Evolutionary conservation across 306 rosid species (phyloP), one percentile per base, ranked within the genome.

Genomic region (Citrullus amarus): DNA sequence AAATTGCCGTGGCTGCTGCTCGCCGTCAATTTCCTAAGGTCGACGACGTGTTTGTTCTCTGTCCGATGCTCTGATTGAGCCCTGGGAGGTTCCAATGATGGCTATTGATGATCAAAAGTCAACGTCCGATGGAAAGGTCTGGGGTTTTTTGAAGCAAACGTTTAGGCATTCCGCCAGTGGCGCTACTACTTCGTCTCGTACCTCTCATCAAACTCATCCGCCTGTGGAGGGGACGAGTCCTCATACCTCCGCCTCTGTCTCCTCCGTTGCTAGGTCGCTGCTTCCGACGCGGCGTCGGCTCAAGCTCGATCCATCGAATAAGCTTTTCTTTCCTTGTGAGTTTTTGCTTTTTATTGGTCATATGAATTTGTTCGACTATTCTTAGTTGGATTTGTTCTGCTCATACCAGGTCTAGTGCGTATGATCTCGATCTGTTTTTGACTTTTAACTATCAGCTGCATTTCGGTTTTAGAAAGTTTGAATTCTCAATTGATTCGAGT

Each of bases 321-420:
- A 96, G 85, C 99, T 96, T 63, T 96, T 86, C 86, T 96, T 96
- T 71, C 99, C 99, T 73, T 92, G 99, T 96, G 85, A 55, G 92
- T 81, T 7, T 32, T 16, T 18, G 4, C 30, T 17, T 43, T 76
- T n/a, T 25, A 20, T 41, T 76, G 2, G 18, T 54, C 12, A 0
- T n/a, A 48, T 69, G 30, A 1, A 30, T 8, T 41, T 72, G n/a
- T 9, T 17, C 50, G 32, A 55, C 1, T 25, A 10, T 6, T 30
- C 39, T 9, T 20, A 30, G 58, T 39, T 30, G 14, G 8, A 30
- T 44, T 53, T 57, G 30, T 57, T 78, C 79, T 70, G 12, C 59
- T 9, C n/a, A 44, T 57, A 76, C 77, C 44, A n/a, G 17, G 30
- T 22, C 25, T 82, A 76, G 38, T 18, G 73, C 14, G 5, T n/a